Conservation (phyloP, 192 early-diverging fungal genomes). For the Thamnidium elegans region DNA sequence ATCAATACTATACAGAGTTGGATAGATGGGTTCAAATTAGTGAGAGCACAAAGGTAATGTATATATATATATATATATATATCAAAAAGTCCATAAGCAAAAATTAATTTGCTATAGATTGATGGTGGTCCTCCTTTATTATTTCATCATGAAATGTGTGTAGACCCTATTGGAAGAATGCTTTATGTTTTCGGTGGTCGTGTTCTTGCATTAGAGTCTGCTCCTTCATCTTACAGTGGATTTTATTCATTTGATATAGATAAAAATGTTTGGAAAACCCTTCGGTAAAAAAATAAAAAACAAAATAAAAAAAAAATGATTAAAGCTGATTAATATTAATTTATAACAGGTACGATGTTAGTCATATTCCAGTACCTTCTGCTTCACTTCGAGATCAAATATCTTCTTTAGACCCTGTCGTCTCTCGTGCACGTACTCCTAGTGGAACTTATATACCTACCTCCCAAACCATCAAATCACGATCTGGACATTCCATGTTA, state of each 20-base stretch:
- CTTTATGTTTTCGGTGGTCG: slow-evolving; percentile 94
- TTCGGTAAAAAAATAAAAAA: slow-evolving; percentile 55
- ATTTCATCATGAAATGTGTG: slow-evolving; percentile 92
- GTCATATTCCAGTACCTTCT: background rate
- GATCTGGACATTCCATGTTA: slow-evolving; percentile 90
- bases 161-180: slow-evolving; percentile 66
- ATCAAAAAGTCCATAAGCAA: background rate
- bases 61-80: background rate
- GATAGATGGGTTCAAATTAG: slow-evolving; percentile 71
- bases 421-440: background rate
- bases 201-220: slow-evolving; percentile 59
- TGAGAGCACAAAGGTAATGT: slow-evolving; percentile 66
- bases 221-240: slow-evolving; percentile 76
- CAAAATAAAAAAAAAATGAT: background rate
- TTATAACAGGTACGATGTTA: background rate
- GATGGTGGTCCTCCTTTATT: slow-evolving; percentile 85
- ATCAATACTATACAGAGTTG: slow-evolving; percentile 72
- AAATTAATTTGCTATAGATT: slow-evolving; percentile 33
- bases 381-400: background rate
- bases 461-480: slow-evolving; percentile 59
- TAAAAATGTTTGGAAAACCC: slow-evolving; percentile 65
- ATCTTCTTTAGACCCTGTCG: background rate
- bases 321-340: too few species aligned
- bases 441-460: slow-evolving; percentile 1
- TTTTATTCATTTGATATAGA: slow-evolving; percentile 78